These are phyloP conservation scores for Artemisia annua DNA, from an alignment of 129 eudicot species.

Conservation along the genomic window DNA sequence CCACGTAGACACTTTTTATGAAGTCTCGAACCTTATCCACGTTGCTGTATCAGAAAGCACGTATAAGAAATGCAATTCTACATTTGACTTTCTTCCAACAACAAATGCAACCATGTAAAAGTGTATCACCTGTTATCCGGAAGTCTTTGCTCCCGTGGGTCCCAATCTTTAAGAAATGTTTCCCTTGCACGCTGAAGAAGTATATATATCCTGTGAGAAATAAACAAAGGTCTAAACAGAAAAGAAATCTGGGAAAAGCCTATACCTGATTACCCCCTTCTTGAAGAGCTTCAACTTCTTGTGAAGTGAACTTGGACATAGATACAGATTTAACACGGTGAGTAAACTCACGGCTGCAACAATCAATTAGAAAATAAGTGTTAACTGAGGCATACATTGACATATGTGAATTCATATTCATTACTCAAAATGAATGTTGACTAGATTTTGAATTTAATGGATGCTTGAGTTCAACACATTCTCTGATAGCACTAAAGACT, in stretches of 20 bases:
- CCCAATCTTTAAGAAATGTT: constrained; percentile 83
- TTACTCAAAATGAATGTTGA: background rate
- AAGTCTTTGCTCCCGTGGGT: constrained; percentile 65
- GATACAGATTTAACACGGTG: constrained; percentile 97
- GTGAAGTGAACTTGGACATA: constrained; percentile 86
- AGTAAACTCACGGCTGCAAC: constrained; percentile 91
- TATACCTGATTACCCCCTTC: constrained; percentile 94
- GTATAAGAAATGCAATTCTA: constrained; percentile 8
- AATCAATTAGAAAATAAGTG: background rate
- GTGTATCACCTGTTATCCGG: constrained; percentile 77
- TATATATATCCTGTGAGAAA: constrained; percentile 26
- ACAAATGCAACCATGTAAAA: background rate
- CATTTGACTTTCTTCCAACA: constrained; percentile 4
- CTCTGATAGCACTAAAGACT: too few relatives aligned
- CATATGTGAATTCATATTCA: background rate
- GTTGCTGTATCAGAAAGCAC: constrained; percentile 51
- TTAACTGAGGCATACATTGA: constrained; percentile 5
- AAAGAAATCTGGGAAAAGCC: constrained; percentile 1
- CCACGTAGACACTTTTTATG: constrained; percentile 81
- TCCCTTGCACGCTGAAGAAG: constrained; percentile 85
- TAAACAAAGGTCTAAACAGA: constrained; percentile 14
- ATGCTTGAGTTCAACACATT: background rate
- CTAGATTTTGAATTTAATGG: background rate
- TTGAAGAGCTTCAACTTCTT: constrained; percentile 94
- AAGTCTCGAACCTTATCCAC: constrained; percentile 83